A percentile compares a stretch with the other conserved stretches of the same genome.
Conservation (phyloP, 2,329 filamentous ascomycete genomes). For the Penicillium sp. region DNA sequence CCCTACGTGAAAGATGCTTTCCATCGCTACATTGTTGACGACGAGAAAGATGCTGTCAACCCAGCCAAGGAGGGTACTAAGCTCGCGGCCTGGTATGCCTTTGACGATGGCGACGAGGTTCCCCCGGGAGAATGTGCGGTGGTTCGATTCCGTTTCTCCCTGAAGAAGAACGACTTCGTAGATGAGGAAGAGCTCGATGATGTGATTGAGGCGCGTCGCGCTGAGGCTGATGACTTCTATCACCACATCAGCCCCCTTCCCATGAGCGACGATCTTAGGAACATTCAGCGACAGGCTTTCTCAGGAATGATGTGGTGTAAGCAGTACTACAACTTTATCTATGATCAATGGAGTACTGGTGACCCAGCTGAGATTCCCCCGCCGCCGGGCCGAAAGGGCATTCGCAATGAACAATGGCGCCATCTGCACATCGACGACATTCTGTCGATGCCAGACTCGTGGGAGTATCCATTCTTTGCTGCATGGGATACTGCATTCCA, state of each 20-base stretch:
- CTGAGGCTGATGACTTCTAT: slow-evolving; percentile 97
- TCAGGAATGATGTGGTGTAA: slow-evolving; percentile 99
- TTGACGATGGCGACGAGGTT: slow-evolving; percentile 86
- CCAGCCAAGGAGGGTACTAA: slow-evolving; percentile 81
- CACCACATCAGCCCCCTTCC: slow-evolving; percentile 88
- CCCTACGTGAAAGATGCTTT: slow-evolving; percentile 95
- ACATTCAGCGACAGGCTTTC: slow-evolving; percentile 92
- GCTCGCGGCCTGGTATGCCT: slow-evolving; percentile 85
- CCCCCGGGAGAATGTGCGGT: slow-evolving; percentile 90
- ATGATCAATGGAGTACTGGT: slow-evolving; percentile 97
- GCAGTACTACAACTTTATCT: slow-evolving; percentile 94
- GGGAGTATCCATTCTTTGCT: slow-evolving; percentile 98
- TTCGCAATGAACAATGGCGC: slow-evolving; percentile 89
- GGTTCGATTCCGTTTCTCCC: slow-evolving; percentile 85
- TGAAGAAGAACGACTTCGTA: slow-evolving; percentile 71
- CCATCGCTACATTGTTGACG: slow-evolving; percentile 80
- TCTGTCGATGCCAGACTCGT: slow-evolving; percentile 95
- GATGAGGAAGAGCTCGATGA: slow-evolving; percentile 94
- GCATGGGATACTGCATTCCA: slow-evolving; percentile 98
- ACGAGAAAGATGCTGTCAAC: slow-evolving; percentile 78
- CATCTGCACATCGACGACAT: slow-evolving; percentile 95
- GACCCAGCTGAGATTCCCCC: slow-evolving; percentile 87
- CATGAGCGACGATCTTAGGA: slow-evolving; percentile 89
- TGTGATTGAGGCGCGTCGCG: slow-evolving; percentile 77
- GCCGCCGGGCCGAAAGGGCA: slow-evolving; percentile 72